Evolutionary conservation across 2,329 filamentous ascomycete species (phyloP).

Genomic region (Nothophaeocryptopus gaeumannii): DNA sequence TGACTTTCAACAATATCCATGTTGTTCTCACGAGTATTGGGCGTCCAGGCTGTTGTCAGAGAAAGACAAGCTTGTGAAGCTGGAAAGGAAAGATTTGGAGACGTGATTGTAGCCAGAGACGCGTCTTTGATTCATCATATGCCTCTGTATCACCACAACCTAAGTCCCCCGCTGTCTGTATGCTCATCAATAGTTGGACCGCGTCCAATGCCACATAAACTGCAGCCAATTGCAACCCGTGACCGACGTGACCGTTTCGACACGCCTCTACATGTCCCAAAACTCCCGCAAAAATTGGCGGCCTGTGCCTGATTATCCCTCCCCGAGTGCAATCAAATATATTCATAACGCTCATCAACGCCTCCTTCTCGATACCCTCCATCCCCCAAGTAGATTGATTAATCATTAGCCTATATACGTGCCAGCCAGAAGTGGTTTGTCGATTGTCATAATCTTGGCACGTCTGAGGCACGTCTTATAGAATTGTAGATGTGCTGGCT

Average conservation of each 20-base stretch:
- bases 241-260: constrained; percentile 3
- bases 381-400: too few relatives aligned
- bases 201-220: neutral
- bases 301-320: constrained; percentile 10
- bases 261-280: constrained; percentile 15
- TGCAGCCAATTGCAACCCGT: constrained; percentile 6
- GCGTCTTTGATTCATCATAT: neutral
- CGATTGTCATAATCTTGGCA: too few relatives aligned
- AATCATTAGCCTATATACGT: too few relatives aligned
- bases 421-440: too few relatives aligned
- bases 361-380: neutral
- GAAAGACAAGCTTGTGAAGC: too few relatives aligned
- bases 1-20: too few relatives aligned
- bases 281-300: constrained; percentile 14
- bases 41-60: too few relatives aligned
- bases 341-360: constrained; percentile 18
- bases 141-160: constrained; percentile 1
- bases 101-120: too few relatives aligned
- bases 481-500: constrained; percentile 23
- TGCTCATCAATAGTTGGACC: constrained; percentile 2
- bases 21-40: too few relatives aligned
- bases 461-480: constrained; percentile 1
- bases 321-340: constrained; percentile 4
- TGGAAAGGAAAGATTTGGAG: too few relatives aligned
- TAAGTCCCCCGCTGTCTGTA: neutral